These are phyloP conservation scores for Ambrosia artemisiifolia DNA, from an alignment of 129 eudicot genomes.

Conservation along the genomic window DNA sequence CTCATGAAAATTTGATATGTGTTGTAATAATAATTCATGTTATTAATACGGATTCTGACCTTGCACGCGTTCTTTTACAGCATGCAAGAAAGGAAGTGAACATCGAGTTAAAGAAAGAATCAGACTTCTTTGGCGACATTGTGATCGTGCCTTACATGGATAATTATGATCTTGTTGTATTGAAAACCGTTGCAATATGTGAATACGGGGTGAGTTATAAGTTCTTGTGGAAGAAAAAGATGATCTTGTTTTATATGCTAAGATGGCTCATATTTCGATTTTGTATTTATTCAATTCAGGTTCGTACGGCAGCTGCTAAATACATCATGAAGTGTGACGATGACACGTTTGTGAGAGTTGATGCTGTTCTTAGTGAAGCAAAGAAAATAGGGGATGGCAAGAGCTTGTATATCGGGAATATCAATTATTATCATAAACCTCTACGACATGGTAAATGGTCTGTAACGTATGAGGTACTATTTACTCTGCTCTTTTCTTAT, in stretches of 20 bases:
- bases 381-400: constrained; percentile 39
- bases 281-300: constrained; percentile 35
- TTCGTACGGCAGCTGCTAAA: constrained; percentile 57
- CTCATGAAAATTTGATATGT: too few species aligned
- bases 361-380: constrained; percentile 63
- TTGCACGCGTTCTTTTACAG: constrained; percentile 31
- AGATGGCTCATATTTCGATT: constrained; percentile 5
- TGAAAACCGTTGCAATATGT: constrained; percentile 87
- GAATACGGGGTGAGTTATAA: constrained; percentile 73
- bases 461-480: constrained; percentile 69
- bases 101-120: constrained; percentile 74
- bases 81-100: constrained; percentile 75
- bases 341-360: constrained; percentile 78
- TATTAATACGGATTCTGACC: neutral
- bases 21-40: neutral
- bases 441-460: constrained; percentile 79
- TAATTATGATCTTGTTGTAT: constrained; percentile 84
- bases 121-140: constrained; percentile 85
- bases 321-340: constrained; percentile 96
- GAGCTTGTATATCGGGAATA: constrained; percentile 77
- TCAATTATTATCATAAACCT: constrained; percentile 83
- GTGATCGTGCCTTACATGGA: constrained; percentile 88
- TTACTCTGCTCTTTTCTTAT: neutral
- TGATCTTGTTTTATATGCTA: neutral
- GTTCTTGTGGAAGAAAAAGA: neutral